Base-by-base conservation (phyloP, 768 basidiomycete genomes). In the Leccinum disarticulatum region DNA sequence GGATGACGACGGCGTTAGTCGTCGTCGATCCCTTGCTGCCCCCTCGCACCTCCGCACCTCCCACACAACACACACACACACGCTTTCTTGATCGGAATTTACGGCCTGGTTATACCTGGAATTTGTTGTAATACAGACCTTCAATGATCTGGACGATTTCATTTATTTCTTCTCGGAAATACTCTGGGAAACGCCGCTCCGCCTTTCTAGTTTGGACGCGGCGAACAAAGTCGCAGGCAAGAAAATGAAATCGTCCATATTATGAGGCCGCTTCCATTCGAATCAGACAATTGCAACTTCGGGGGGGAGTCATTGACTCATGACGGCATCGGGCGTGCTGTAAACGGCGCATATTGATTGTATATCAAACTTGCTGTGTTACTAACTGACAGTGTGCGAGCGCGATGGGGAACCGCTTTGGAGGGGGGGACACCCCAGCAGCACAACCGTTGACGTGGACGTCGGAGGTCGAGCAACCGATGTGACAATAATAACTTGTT, bases 111-210 rank as follows among this genome's bases (percentile, higher is more conserved):
- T 69, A 73, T 73, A 74, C 72, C 72, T 73, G 73, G 68, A 61
- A 70, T 2, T 46, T 74, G 71, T 73, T 73, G 73, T 73, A 73
- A 71, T 73, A 73, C 70, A 74, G 56, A 62, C 63, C 62, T 64
- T 67, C 7, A 17, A 43, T 43, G 41, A 43, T 68, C 64, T 71
- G 71, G 73, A 73, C 66, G 28, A 43, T 43, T 43, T 46, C 43
- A 46, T 19, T 46, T 19, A 46, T 46, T 46, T 22, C 43, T 46
- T 46, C 31, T 33, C 43, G 43, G 43, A 46, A 46, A 46, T 46
- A 13, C 19, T 3, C 11, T 3, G 11, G 19, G n/a, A 19, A 43
- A n/a, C 41, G 43, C 43, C 43, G 19, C 19, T 46, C 41, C 41
- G 41, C 17, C 17, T 0, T 43, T 43, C 41, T 43, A 43, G 19